phyloP scores from a whole-genome alignment of 2,329 filamentous ascomycete species.

The Aspergillus amoenus region DNA sequence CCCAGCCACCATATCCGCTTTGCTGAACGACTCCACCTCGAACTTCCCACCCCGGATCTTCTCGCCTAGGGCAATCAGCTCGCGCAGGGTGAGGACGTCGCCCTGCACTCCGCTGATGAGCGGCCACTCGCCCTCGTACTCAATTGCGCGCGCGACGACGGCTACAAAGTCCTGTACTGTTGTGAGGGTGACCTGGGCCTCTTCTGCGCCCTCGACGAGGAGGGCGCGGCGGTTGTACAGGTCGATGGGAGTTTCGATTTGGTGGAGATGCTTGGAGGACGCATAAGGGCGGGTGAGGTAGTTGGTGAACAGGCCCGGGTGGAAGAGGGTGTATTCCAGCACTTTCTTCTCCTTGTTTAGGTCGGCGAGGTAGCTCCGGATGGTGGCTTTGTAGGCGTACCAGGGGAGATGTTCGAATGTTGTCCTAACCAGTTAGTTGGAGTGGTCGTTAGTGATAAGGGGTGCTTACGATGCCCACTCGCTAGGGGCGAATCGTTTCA shows the following conservation, averaged over 20 bases:
- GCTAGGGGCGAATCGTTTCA: constrained; percentile 13
- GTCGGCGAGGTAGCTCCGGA: constrained; percentile 3
- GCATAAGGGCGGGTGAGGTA: constrained; percentile 6
- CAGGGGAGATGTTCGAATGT: not conserved
- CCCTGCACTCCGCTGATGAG: constrained; percentile 4
- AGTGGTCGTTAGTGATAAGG: no score
- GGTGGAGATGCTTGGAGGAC: not conserved
- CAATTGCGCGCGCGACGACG: constrained; percentile 1
- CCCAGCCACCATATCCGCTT: not conserved
- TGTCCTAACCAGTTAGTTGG: not conserved
- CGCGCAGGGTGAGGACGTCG: not conserved
- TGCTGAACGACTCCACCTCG: not conserved
- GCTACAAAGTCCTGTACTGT: constrained; percentile 1
- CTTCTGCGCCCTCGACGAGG: not conserved
- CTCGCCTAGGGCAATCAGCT: not conserved
- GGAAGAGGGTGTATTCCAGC: constrained; percentile 15
- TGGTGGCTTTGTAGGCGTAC: constrained; percentile 10
- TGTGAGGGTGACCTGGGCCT: not conserved
- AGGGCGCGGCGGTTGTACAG: constrained; percentile 3
- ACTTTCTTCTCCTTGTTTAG: constrained; percentile 8
- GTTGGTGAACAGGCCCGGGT: constrained; percentile 6
- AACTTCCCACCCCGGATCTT: constrained; percentile 3
- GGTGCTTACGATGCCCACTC: constrained; percentile 6
- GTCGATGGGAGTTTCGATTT: not conserved
- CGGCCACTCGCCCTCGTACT: constrained; percentile 11